Base-by-base conservation (phyloP, 2,329 filamentous ascomycete species). In the Nemania serpens region DNA sequence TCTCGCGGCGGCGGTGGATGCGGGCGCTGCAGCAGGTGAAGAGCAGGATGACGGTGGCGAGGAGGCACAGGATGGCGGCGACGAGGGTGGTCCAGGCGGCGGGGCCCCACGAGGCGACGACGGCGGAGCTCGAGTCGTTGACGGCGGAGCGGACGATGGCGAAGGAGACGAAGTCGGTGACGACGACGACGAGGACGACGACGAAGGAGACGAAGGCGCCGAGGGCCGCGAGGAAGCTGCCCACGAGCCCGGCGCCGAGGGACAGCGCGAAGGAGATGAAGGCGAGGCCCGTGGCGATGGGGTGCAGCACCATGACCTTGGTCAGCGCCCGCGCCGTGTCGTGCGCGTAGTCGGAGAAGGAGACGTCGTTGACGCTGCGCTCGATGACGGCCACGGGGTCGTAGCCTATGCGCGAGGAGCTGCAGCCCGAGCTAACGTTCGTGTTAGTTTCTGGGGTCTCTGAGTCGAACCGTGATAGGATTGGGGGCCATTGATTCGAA, bases 61-160 rank as follows among this genome's bases (percentile, higher is more conserved):
- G 59, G 54, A 88, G 78, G 18, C 81, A 76, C 66, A 80, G 78
- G 61, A 87, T 75, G 63, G 83, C 84, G 1, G 82, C 81, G 7
- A 76, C 85, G 13, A 89, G 76, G 1, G 84, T 74, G 10, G 84
- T 83, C 86, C 86, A 90, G 43, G 87, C 80, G 15, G 78, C 86
- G 2, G 77, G 69, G 34, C 81, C 79, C 74, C 80, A 90, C 43
- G 72, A 69, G 20, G 86, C 86, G 3, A 13, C 17, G 46, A 58
- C 54, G 41, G 5, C 20, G 20, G 20, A 69, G 34, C 80, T 78
- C 36, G 73, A 69, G 20, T 86, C 86, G 17, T 59, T 58, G 37
- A 62, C 57, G 47, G 55, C 70, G 50, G 65, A 58, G 55, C 68
- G 67, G 9, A 79, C 64, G 9, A 76, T 73, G 7, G 57, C 49